Conservation (phyloP, 2,329 filamentous ascomycete genomes). For the Cladobotryum mycophilum region DNA sequence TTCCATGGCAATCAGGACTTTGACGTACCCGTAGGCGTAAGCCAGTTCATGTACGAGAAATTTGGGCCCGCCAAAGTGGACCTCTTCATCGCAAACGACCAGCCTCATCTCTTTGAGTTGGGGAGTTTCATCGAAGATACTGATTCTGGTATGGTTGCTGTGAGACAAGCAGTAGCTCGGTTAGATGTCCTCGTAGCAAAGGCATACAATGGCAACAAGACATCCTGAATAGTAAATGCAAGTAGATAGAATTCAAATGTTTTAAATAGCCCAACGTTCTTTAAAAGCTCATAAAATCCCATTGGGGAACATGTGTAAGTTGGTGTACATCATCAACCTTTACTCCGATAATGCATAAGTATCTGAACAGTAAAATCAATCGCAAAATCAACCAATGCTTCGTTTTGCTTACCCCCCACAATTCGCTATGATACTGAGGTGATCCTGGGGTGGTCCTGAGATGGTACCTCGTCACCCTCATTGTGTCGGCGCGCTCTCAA, state of each 20-base stretch:
- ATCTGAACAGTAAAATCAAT: too few relatives aligned
- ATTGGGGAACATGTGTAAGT: too few relatives aligned
- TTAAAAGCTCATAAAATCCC: too few relatives aligned
- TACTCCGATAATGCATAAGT: too few relatives aligned
- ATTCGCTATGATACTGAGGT: too few relatives aligned
- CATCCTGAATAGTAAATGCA: neutral
- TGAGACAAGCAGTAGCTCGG: slow-evolving; percentile 19
- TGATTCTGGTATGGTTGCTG: slow-evolving; percentile 20
- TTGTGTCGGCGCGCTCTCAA: slow-evolving; percentile 11
- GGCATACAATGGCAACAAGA: neutral
- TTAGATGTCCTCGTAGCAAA: slow-evolving; percentile 19
- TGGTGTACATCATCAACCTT: too few relatives aligned
- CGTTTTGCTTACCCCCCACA: too few relatives aligned
- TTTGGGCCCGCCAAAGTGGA: slow-evolving; percentile 22
- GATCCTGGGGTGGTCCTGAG: too few relatives aligned
- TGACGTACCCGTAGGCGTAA: slow-evolving; percentile 24
- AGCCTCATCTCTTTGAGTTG: slow-evolving; percentile 25
- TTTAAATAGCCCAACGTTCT: too few relatives aligned
- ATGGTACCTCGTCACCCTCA: neutral
- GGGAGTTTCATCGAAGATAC: slow-evolving; percentile 25
- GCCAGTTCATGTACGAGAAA: slow-evolving; percentile 19
- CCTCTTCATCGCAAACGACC: slow-evolving; percentile 20
- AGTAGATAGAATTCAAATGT: slow-evolving; percentile 6
- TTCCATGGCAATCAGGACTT: slow-evolving; percentile 26
- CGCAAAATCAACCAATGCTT: too few relatives aligned